phyloP scores from a whole-genome alignment of 805 yeast genomes.

The baker's yeast (Saccharomyces cerevisiae) region DNA sequence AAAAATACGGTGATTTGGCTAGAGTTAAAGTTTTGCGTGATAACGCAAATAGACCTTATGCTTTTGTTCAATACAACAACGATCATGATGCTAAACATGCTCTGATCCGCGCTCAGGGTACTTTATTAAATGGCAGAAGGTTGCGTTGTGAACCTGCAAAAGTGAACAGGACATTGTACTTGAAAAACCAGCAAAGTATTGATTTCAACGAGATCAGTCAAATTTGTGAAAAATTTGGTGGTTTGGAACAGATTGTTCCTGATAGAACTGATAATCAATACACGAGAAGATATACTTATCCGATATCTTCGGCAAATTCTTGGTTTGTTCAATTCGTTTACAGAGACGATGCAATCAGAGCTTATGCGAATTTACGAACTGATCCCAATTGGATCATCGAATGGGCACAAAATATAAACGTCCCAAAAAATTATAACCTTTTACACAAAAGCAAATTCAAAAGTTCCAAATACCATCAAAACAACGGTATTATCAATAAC shows the following conservation, averaged over 20 bases:
- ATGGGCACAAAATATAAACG: conserved; percentile 81
- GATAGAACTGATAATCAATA: conserved; percentile 26
- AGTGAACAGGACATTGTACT: conserved; percentile 77
- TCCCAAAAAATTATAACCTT: conserved; percentile 32
- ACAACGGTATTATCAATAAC: not conserved
- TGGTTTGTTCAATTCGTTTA: conserved; percentile 77
- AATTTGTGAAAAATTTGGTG: conserved; percentile 53
- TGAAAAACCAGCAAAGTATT: conserved; percentile 31
- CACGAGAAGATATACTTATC: conserved; percentile 12
- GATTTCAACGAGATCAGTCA: conserved; percentile 31
- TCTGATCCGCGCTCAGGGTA: conserved; percentile 57
- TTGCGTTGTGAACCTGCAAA: conserved; percentile 87
- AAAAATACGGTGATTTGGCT: conserved; percentile 60
- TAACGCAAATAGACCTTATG: conserved; percentile 77
- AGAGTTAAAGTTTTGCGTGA: conserved; percentile 80
- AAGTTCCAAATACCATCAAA: not conserved
- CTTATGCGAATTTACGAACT: conserved; percentile 60
- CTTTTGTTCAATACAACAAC: conserved; percentile 76
- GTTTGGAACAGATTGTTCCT: conserved; percentile 58
- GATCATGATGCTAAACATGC: conserved; percentile 67
- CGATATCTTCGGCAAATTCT: conserved; percentile 27
- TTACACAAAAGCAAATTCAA: conserved; percentile 7
- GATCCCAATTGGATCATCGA: conserved; percentile 53
- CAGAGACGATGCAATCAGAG: conserved; percentile 82
- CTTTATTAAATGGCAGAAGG: conserved; percentile 61